Base-by-base conservation (phyloP, 768 basidiomycete genomes). In the Suillus cothurnatus region DNA sequence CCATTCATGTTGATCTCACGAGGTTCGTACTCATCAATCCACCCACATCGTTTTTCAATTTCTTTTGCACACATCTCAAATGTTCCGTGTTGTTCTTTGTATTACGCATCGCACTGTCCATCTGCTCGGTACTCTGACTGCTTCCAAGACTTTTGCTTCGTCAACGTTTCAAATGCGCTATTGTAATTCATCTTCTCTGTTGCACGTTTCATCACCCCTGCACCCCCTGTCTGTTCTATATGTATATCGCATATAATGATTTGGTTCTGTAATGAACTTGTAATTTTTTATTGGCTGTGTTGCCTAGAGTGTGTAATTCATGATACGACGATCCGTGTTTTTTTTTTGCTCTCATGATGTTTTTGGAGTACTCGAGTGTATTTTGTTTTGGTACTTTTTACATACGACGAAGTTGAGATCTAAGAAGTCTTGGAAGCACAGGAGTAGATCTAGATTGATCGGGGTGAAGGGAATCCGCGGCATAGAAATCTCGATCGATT, bases 241-340 rank as follows among this genome's bases (percentile, higher is more conserved):
- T 58, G 38, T 58, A 58, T 58, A 58, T 19, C 57, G 11, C 57
- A n/a, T 58, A 58, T 58, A 58, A 58, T 58, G 36, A 57, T 26
- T 57, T 15, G 14, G 56, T 57, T 57, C 56, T 38, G 56, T 57
- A 58, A 58, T 38, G 57, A 58, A 38, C 57, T 38, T 57, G 57
- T 58, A 58, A 58, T 58, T 28, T 32, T 58, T 58, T 57, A n/a
- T 57, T 57, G 32, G 50, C 50, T 28, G 26, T 26, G 26, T 26
- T 49, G 26, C 49, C 28, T 8, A 52, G 50, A 26, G n/a, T 23
- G 14, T 36, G n/a, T 38, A 36, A 57, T 57, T 7, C n/a, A 36
- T 23, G 34, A 58, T 38, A 36, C 34, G 34, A 56, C 11, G 23
- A 39, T 39, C 17, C 55, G 8, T 57, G 17, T n/a, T 21, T 55